These are phyloP conservation scores for Puccinellia tenuiflora DNA, from an alignment of 176 grass and related monocot species.

Conservation along the genomic window DNA sequence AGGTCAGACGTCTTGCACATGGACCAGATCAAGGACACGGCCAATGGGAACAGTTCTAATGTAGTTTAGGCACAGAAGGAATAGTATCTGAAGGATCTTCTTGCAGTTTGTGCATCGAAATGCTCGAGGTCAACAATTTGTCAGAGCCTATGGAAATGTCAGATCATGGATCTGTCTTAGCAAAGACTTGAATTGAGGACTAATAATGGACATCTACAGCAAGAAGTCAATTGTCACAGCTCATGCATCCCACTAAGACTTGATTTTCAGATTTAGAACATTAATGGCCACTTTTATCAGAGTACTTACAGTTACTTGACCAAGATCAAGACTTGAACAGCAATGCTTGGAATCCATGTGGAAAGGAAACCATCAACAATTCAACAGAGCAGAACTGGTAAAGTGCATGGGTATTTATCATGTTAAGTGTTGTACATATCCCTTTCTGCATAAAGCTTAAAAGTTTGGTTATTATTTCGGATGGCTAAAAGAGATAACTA, in stretches of 20 bases:
- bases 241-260: constrained; percentile 17
- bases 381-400: not conserved
- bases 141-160: constrained; percentile 41
- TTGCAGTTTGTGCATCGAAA: constrained; percentile 44
- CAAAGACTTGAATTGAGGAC: constrained; percentile 8
- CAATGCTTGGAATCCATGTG: not conserved
- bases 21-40: constrained; percentile 29
- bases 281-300: not conserved
- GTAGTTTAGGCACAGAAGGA: constrained; percentile 30
- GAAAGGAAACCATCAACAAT: not conserved
- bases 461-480: not conserved
- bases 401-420: not conserved
- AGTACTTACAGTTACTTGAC: constrained; percentile 23
- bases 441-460: not conserved
- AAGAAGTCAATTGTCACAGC: constrained; percentile 19
- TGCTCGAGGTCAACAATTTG: constrained; percentile 45
- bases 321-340: constrained; percentile 16
- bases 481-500: not conserved
- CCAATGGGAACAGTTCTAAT: constrained; percentile 22
- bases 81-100: constrained; percentile 14
- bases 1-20: constrained; percentile 32
- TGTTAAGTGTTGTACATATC: not conserved
- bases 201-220: constrained; percentile 13
- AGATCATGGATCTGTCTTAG: constrained; percentile 38
- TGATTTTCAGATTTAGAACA: constrained; percentile 16